Base-by-base conservation (phyloP, 2,329 filamentous ascomycete species). In the Neopestalotiopsis rosae region DNA sequence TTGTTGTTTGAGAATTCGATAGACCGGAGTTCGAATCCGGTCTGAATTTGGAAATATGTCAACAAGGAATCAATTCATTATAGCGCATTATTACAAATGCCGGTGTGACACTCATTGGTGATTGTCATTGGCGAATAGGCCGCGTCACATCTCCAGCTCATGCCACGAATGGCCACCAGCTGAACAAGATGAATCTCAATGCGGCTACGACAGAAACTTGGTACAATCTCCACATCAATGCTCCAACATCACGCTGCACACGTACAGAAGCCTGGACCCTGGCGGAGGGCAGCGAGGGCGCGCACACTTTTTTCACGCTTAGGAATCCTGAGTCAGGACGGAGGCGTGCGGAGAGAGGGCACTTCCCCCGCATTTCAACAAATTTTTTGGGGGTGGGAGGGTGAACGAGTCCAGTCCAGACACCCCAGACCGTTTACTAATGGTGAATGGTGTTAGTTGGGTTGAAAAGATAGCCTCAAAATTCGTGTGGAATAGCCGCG, bases 181-280 rank as follows among this genome's bases (percentile, higher is more conserved):
- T 34, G 30, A 59, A 59, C 30, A 1, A 4, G 7, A n/a, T 9
- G 17, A 17, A 52, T 52, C 45, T 17, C 17, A 9, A 52, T 52
- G 4, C n/a, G 45, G 45, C 45, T 9, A 52, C 17, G n/a, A 20
- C 17, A 17, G 20, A 17, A 20, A 52, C 45, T 52, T 52, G 17
- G 10, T 38, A 30, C 57, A 59, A 59, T 59, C 17, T 59, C 57
- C 57, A 59, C 57, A 59, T 59, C 57, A 59, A 59, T 59, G 57
- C 57, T 30, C 24, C 24, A 9, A 59, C 17, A 59, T 59, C 57
- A 59, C 20, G 30, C 57, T 6, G 57, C 57, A 59, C 30, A 30
- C 57, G 20, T 59, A 5, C 10, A 24, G 24, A 20, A 59, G 24
- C 12, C 24, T 34, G 45, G 45, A 52, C 17, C 45, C 45, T 24